phyloP scores from a whole-genome alignment of 208 protist species.

The Angomonas desouzai region DNA sequence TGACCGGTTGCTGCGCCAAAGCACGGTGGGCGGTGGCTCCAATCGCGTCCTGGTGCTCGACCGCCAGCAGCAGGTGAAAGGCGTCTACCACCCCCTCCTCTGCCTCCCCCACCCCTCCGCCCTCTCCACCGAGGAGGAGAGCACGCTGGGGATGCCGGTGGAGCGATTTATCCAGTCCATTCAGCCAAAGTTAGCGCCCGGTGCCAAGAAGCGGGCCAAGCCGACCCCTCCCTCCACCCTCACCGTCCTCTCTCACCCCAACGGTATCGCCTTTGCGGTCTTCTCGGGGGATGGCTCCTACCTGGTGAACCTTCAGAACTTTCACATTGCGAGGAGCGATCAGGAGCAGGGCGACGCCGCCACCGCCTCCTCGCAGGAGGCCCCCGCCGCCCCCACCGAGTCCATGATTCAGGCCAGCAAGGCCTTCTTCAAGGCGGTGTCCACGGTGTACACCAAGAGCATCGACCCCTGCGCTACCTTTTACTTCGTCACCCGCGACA shows the following conservation, averaged over 20 bases:
- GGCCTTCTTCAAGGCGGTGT: background rate
- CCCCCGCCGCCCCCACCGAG: background rate
- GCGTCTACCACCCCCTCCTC: slow-evolving; percentile 66
- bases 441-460: slow-evolving; percentile 16
- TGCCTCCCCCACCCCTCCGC: slow-evolving; percentile 64
- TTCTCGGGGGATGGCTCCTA: slow-evolving; percentile 27
- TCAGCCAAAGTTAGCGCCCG: background rate
- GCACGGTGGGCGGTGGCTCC: slow-evolving; percentile 42
- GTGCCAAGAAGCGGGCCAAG: background rate
- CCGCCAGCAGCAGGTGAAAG: slow-evolving; percentile 68
- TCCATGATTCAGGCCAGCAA: slow-evolving; percentile 12
- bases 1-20: slow-evolving; percentile 75
- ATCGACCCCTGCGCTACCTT: slow-evolving; percentile 30
- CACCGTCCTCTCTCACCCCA: slow-evolving; percentile 34
- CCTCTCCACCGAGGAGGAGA: slow-evolving; percentile 24
- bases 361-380: background rate
- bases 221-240: slow-evolving; percentile 17
- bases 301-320: slow-evolving; percentile 10
- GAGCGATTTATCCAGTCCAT: slow-evolving; percentile 39
- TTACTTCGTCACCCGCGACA: slow-evolving; percentile 36
- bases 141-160: slow-evolving; percentile 54
- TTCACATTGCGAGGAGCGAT: background rate
- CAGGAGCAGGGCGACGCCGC: background rate
- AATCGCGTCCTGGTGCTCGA: slow-evolving; percentile 81
- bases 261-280: slow-evolving; percentile 29